Conservation (phyloP, 2,329 filamentous ascomycete species). For the Beauveria scarabaeidicola region DNA sequence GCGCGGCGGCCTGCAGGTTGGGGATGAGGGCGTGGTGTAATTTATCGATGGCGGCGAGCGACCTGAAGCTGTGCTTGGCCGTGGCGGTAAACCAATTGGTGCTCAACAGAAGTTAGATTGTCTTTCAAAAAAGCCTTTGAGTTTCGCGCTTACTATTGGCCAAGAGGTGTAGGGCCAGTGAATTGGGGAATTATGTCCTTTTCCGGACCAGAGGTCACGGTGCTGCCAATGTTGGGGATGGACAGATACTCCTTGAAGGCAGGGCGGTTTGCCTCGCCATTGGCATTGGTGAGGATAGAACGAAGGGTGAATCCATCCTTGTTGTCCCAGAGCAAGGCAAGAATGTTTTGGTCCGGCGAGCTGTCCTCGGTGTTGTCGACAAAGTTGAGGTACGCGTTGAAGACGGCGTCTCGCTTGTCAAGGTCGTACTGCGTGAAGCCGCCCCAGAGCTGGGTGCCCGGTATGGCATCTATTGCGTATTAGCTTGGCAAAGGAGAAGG, state of each 20-base stretch:
- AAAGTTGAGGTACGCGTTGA: slow-evolving; percentile 22
- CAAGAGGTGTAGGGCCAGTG: slow-evolving; percentile 24
- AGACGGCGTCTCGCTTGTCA: slow-evolving; percentile 18
- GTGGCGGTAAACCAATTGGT: slow-evolving; percentile 27
- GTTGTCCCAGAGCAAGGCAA: slow-evolving; percentile 17
- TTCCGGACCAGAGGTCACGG: slow-evolving; percentile 17
- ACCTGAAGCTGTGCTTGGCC: slow-evolving; percentile 19
- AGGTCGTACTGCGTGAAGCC: slow-evolving; percentile 20
- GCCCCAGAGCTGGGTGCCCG: slow-evolving; percentile 21
- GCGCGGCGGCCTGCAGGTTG: slow-evolving; percentile 20
- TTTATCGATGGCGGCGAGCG: slow-evolving; percentile 24
- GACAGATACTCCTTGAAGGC: slow-evolving; percentile 18
- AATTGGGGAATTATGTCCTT: slow-evolving; percentile 23
- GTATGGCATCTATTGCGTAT: slow-evolving; percentile 12
- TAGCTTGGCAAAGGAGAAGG: neutral
- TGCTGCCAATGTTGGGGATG: slow-evolving; percentile 18
- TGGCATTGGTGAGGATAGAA: slow-evolving; percentile 21
- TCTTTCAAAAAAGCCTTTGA: neutral
- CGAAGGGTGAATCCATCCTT: slow-evolving; percentile 13
- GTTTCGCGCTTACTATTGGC: slow-evolving; percentile 17
- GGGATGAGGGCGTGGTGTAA: slow-evolving; percentile 21
- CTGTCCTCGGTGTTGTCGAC: slow-evolving; percentile 20
- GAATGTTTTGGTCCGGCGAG: slow-evolving; percentile 22
- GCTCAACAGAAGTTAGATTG: neutral
- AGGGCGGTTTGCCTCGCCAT: slow-evolving; percentile 17